A percentile compares a stretch with the other conserved stretches of the same genome.
phyloP scores from a whole-genome alignment of 345 rosid species.

The Litchi chinensis region DNA sequence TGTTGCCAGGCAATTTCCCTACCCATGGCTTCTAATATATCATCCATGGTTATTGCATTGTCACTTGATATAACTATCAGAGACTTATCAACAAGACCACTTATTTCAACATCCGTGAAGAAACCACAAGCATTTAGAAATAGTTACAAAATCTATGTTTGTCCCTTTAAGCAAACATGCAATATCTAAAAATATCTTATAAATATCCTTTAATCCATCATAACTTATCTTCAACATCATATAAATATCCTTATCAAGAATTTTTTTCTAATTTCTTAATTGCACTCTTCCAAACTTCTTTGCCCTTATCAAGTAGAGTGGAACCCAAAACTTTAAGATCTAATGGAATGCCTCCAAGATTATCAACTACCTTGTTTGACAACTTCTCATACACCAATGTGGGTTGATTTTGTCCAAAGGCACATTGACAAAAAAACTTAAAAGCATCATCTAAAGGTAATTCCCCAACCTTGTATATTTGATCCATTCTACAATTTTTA shows the following conservation, averaged over 20 bases:
- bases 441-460: background rate
- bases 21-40: background rate
- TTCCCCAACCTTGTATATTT: background rate
- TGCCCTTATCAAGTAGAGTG: background rate
- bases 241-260: background rate
- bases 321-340: background rate
- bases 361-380: background rate
- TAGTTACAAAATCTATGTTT: background rate
- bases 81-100: background rate
- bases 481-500: background rate
- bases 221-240: background rate
- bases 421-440: background rate
- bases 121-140: background rate
- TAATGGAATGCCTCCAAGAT: background rate
- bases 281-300: background rate
- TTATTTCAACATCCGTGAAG: background rate
- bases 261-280: background rate
- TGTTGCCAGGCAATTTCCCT: background rate
- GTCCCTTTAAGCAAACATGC: background rate
- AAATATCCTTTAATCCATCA: background rate
- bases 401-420: background rate
- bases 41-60: background rate
- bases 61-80: background rate
- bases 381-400: background rate
- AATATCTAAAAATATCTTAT: background rate